Percentiles rank a stretch among this genome's conserved stretches.
phyloP scores from a whole-genome alignment of 495 filamentous ascomycete genomes.

The Tetracladium setigerum region DNA sequence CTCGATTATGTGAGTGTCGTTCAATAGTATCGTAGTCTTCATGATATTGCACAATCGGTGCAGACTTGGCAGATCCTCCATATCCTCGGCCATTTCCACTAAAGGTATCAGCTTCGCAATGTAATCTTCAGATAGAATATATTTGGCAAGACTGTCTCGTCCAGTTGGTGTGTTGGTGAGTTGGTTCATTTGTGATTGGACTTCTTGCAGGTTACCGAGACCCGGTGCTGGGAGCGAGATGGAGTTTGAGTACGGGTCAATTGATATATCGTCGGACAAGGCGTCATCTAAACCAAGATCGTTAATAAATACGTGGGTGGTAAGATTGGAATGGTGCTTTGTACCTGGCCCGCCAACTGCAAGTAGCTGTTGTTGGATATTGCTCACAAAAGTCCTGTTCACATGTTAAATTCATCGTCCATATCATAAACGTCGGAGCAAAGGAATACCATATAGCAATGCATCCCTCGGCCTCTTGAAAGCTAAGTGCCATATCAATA shows the following conservation, averaged over 20 bases:
- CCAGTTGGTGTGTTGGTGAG: conserved; percentile 66
- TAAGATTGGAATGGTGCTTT: neutral
- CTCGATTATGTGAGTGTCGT: conserved; percentile 91
- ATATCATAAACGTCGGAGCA: neutral
- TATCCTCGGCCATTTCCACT: conserved; percentile 79
- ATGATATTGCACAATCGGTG: conserved; percentile 95
- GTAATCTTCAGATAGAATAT: conserved; percentile 76
- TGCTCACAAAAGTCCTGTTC: conserved; percentile 81
- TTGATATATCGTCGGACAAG: conserved; percentile 73
- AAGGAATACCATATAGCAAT: conserved; percentile 69
- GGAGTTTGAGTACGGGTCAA: conserved; percentile 55
- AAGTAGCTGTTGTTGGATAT: conserved; percentile 63
- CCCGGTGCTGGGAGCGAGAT: conserved; percentile 71
- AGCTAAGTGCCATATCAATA: conserved; percentile 95
- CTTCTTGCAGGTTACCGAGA: conserved; percentile 70
- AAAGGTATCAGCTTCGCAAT: conserved; percentile 81
- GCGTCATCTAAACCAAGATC: conserved; percentile 62
- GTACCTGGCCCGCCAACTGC: conserved; percentile 20
- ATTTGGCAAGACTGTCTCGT: conserved; percentile 84
- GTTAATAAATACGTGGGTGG: conserved; percentile 3
- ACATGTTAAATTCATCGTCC: neutral
- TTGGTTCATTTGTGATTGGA: conserved; percentile 71
- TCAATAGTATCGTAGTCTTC: conserved; percentile 90
- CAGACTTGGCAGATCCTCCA: conserved; percentile 77
- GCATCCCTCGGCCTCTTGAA: conserved; percentile 96